Conservation (phyloP, 495 filamentous ascomycete genomes). For the Tuber brumale region DNA sequence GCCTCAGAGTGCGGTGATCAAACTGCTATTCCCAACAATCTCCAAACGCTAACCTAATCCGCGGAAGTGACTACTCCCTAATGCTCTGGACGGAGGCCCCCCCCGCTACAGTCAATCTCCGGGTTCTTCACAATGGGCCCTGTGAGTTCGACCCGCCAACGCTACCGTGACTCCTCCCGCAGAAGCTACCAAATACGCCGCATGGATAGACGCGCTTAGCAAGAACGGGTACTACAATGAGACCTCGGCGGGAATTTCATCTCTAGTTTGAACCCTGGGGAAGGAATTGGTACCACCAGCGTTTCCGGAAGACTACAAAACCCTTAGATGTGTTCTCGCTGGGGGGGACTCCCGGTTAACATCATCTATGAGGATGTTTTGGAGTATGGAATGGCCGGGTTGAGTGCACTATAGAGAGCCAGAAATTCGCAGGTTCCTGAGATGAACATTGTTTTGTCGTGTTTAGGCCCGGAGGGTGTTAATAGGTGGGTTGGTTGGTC, state of each 20-base stretch:
- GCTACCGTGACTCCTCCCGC: conserved; percentile 10
- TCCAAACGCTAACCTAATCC: conserved; percentile 14
- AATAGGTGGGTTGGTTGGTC: too few relatives aligned
- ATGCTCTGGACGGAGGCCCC: conserved; percentile 36
- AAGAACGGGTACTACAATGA: too few relatives aligned
- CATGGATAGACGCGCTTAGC: conserved; percentile 20
- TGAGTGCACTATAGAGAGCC: too few relatives aligned
- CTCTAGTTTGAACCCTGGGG: too few relatives aligned
- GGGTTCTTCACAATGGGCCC: too few relatives aligned
- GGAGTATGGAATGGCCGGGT: too few relatives aligned
- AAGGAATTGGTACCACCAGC: conserved; percentile 7
- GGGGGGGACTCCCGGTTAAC: conserved; percentile 22
- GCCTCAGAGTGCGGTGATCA: too few relatives aligned
- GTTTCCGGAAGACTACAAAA: conserved; percentile 11
- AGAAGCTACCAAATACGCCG: neutral
- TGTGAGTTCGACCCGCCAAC: neutral
- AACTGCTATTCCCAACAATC: too few relatives aligned
- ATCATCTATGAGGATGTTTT: conserved; percentile 26
- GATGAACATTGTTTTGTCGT: too few relatives aligned
- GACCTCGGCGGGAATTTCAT: conserved; percentile 20
- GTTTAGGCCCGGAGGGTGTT: too few relatives aligned
- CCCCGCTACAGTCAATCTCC: conserved; percentile 29
- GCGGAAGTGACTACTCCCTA: conserved; percentile 34
- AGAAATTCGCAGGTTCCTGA: too few relatives aligned
- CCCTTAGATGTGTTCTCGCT: conserved; percentile 13